Conservation (phyloP, 768 basidiomycete genomes). For the Psilocybe subaeruginosa region DNA sequence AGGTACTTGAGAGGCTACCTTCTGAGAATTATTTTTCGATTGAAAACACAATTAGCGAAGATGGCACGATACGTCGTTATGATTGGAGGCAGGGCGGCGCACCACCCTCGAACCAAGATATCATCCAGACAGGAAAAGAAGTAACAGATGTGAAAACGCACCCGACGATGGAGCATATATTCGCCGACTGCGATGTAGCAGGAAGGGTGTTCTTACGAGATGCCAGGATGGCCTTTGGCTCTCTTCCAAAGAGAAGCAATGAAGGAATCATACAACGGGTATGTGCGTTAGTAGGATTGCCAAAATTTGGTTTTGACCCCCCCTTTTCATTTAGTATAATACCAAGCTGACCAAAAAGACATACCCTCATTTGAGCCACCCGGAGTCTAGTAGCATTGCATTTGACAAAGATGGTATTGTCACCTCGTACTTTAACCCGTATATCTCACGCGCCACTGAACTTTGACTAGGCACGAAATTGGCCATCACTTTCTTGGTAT, state of each 20-base stretch:
- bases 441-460: constrained; percentile 1
- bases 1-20: constrained; percentile 43
- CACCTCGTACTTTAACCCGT: not conserved
- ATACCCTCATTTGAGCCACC: constrained; percentile 46
- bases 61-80: constrained; percentile 66
- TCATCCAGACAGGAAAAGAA: constrained; percentile 54
- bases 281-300: constrained; percentile 12
- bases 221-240: constrained; percentile 73
- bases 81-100: constrained; percentile 48
- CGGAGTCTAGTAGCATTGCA: constrained; percentile 67
- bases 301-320: not conserved
- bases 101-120: constrained; percentile 44
- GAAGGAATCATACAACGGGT: constrained; percentile 62
- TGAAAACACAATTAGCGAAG: constrained; percentile 50
- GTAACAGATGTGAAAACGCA: constrained; percentile 71
- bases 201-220: constrained; percentile 73
- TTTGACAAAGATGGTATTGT: constrained; percentile 72
- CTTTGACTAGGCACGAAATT: constrained; percentile 54
- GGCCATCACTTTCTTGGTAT: constrained; percentile 69
- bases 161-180: constrained; percentile 68
- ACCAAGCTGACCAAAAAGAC: constrained; percentile 46
- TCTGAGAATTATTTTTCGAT: not conserved
- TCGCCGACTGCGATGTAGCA: constrained; percentile 61
- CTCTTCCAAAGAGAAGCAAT: constrained; percentile 41
- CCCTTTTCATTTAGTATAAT: constrained; percentile 34